Evolutionary conservation across 352 stramenopile species (phyloP), one percentile per base, ranked within the genome.

Genomic region (Aphanomyces cochlioides): DNA sequence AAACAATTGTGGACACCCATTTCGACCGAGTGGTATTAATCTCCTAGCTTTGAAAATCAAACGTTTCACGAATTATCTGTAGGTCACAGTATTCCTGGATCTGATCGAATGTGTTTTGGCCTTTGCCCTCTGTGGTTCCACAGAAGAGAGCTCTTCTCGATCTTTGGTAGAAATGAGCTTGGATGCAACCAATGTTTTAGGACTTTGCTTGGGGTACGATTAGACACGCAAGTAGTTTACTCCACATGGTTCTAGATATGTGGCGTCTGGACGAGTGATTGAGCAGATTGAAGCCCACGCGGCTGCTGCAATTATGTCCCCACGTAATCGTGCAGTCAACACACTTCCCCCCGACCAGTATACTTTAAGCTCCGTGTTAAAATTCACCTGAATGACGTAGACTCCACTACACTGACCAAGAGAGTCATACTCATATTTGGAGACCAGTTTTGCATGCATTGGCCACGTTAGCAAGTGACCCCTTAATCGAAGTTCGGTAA

Each of bases 1-100:
- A 95, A 50, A 78, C 93, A 21, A 85, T 97, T 61, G 66, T 97
- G 68, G 77, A 90, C 70, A 72, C 80, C 61, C 79, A 96, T 73
- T 87, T 87, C 60, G 77, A 89, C 72, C 79, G 80, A 58, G 86
- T 92, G 53, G 75, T 89, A 67, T n/a, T 50, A n/a, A 50, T 50
- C 17, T n/a, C 43, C 10, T 50, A 12, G 10, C 43, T 50, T n/a
- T 12, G 43, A 50, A 50, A n/a, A 50, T 50, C 43, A 1, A 50
- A 50, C 43, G 10, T 50, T 50, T 12, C 17, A 50, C 17, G 17
- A n/a, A n/a, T 50, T 50, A 28, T 28, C 28, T 28, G 50, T 61
- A 70, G 64, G 64, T 70, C 5, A 58, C 64, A 15, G 86, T 94
- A 8, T 91, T 92, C 56, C 80, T 90, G 0, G 86, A 93, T 60